Conservation (phyloP, 768 basidiomycete species). For the Cubamyces sp. region DNA sequence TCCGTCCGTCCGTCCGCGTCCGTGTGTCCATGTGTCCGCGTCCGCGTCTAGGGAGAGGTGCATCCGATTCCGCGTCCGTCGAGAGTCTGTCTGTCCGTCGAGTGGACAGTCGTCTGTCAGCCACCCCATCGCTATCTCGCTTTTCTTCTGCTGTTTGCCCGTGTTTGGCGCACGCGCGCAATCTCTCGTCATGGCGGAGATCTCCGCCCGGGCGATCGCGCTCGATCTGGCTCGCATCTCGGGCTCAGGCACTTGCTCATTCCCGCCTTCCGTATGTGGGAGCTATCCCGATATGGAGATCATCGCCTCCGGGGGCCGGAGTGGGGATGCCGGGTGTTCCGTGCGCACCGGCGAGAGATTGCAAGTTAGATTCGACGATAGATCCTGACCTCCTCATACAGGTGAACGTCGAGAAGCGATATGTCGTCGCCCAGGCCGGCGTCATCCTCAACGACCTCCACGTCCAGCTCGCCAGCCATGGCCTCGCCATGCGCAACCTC, state of each 20-base stretch:
- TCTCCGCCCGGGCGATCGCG: conserved; percentile 24
- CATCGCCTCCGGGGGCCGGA: neutral
- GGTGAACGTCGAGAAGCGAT: conserved; percentile 71
- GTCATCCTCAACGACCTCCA: conserved; percentile 81
- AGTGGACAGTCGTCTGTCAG: too few relatives aligned
- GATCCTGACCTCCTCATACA: too few relatives aligned
- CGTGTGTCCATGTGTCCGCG: neutral
- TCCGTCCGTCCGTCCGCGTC: conserved; percentile 25
- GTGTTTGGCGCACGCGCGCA: conserved; percentile 17
- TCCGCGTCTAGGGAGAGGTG: too few relatives aligned
- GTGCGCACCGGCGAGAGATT: neutral
- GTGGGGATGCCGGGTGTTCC: neutral
- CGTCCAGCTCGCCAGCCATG: conserved; percentile 59
- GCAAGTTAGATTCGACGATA: too few relatives aligned
- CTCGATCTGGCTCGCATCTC: conserved; percentile 9
- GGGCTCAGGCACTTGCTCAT: conserved; percentile 15
- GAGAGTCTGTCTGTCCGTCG: neutral
- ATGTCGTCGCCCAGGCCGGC: conserved; percentile 76
- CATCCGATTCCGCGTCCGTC: conserved; percentile 6
- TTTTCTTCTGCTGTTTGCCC: conserved; percentile 28
- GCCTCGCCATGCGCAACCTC: conserved; percentile 87
- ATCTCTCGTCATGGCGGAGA: conserved; percentile 29
- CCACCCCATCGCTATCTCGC: conserved; percentile 24
- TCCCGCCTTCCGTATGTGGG: neutral
- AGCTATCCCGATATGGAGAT: neutral